phyloP scores from a whole-genome alignment of 1,284 basidiomycete genomes.

The Cryptococcus sp. region DNA sequence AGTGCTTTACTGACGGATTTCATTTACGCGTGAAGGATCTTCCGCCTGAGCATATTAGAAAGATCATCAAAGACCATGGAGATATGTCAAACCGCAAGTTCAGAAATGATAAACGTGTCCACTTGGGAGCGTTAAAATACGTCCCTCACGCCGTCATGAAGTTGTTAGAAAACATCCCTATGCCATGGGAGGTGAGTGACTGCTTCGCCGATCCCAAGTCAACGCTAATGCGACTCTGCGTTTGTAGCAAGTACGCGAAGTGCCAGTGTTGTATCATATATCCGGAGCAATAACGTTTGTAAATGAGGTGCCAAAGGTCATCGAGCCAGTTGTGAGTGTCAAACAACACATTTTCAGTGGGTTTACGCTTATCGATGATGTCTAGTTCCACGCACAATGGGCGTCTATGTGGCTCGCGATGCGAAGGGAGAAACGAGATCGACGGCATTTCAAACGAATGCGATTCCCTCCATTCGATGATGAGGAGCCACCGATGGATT shows the following conservation, averaged over 20 bases:
- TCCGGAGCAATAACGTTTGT: constrained; percentile 99
- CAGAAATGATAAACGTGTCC: constrained; percentile 97
- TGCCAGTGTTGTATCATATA: constrained; percentile 94
- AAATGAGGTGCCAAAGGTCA: constrained; percentile 94
- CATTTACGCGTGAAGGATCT: constrained; percentile 35
- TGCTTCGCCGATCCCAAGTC: neutral
- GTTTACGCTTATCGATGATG: neutral
- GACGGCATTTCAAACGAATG: constrained; percentile 99
- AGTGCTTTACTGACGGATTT: neutral
- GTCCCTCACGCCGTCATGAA: constrained; percentile 99
- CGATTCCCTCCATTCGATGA: constrained; percentile 99
- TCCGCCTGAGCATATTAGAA: constrained; percentile 81
- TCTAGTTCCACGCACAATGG: constrained; percentile 93
- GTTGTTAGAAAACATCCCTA: constrained; percentile 97
- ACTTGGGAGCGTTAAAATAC: constrained; percentile 96
- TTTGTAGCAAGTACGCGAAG: constrained; percentile 82
- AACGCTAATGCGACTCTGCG: constrained; percentile 2
- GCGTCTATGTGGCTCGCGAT: constrained; percentile 99
- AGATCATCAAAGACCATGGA: constrained; percentile 97
- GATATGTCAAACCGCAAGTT: constrained; percentile 97
- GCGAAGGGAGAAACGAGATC: constrained; percentile 97
- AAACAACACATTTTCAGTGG: neutral
- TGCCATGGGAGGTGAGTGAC: constrained; percentile 79
- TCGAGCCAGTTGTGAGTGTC: constrained; percentile 72
- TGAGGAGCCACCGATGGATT: constrained; percentile 96